Percentiles rank a stretch among this genome's conserved stretches.
Evolutionary conservation across 768 basidiomycete genomes (phyloP).

Genomic region (Mycena metata): DNA sequence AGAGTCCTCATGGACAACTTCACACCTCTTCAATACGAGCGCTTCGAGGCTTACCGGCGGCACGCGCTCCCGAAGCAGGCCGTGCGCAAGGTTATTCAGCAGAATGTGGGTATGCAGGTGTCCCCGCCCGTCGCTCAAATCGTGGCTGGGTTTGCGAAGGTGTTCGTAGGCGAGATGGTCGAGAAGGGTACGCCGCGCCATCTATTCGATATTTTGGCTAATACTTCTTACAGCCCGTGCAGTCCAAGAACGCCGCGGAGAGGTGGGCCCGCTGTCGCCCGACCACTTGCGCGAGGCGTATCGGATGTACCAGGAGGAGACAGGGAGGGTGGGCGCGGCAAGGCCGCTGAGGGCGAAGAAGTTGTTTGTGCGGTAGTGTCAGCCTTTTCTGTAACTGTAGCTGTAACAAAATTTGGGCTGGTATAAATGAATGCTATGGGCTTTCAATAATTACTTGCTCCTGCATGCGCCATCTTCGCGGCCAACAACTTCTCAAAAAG

Average conservation of each 20-base stretch:
- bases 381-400: not conserved
- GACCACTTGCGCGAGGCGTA: conserved; percentile 94
- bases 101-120: conserved; percentile 83
- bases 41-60: conserved; percentile 90
- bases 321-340: conserved; percentile 85
- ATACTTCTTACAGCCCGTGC: conserved; percentile 68
- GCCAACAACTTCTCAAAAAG: conserved; percentile 9
- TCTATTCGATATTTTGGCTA: conserved; percentile 6
- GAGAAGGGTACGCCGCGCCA: conserved; percentile 74
- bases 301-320: conserved; percentile 83
- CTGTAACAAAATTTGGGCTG: too few species aligned
- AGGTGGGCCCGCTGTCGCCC: conserved; percentile 85
- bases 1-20: conserved; percentile 94
- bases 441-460: too few species aligned
- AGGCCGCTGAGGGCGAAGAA: conserved; percentile 77
- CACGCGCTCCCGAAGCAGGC: conserved; percentile 87
- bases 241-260: conserved; percentile 79
- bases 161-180: conserved; percentile 93
- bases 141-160: conserved; percentile 90
- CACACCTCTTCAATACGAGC: conserved; percentile 84
- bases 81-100: conserved; percentile 88
- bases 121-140: conserved; percentile 91
- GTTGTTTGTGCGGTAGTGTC: conserved; percentile 73
- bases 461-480: not conserved
- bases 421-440: too few species aligned